Conservation (phyloP, 192 early-diverging fungal species). For the Thamnidium elegans region DNA sequence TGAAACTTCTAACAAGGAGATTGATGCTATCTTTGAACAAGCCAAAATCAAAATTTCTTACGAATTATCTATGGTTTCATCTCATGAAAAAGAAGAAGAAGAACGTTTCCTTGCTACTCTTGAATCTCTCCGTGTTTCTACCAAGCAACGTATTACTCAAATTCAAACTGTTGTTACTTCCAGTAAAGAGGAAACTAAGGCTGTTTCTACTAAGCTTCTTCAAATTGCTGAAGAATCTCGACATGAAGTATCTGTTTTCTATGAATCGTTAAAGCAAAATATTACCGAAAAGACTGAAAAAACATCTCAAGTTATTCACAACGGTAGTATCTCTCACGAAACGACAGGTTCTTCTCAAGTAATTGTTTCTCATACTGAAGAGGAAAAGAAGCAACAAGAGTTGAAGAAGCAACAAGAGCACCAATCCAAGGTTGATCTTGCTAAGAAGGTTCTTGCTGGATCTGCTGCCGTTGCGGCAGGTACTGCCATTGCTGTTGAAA, state of each 20-base stretch:
- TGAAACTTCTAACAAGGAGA: not conserved
- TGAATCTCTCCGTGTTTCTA: constrained; percentile 10
- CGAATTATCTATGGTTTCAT: constrained; percentile 8
- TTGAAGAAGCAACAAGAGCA: constrained; percentile 16
- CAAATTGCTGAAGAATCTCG: constrained; percentile 11
- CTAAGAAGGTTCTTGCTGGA: constrained; percentile 12
- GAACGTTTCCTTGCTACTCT: constrained; percentile 7
- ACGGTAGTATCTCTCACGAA: not conserved
- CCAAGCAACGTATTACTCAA: constrained; percentile 13
- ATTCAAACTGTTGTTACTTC: constrained; percentile 5
- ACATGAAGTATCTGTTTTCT: constrained; percentile 1
- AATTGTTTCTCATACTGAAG: not conserved
- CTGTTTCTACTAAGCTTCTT: constrained; percentile 15
- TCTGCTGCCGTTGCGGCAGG: constrained; percentile 20
- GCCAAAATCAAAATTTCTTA: constrained; percentile 13
- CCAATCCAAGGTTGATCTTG: constrained; percentile 9
- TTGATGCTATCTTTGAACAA: constrained; percentile 12
- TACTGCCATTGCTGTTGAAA: constrained; percentile 9
- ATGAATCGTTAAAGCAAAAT: not conserved
- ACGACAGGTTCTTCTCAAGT: too few relatives aligned
- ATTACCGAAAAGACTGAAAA: constrained; percentile 5
- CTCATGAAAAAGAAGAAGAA: constrained; percentile 11
- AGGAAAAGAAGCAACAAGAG: not conserved
- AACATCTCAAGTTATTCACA: constrained; percentile 1
- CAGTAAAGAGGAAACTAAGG: constrained; percentile 2